Evolutionary conservation across 768 basidiomycete genomes (phyloP).

Genomic region (Mycena galericulata): DNA sequence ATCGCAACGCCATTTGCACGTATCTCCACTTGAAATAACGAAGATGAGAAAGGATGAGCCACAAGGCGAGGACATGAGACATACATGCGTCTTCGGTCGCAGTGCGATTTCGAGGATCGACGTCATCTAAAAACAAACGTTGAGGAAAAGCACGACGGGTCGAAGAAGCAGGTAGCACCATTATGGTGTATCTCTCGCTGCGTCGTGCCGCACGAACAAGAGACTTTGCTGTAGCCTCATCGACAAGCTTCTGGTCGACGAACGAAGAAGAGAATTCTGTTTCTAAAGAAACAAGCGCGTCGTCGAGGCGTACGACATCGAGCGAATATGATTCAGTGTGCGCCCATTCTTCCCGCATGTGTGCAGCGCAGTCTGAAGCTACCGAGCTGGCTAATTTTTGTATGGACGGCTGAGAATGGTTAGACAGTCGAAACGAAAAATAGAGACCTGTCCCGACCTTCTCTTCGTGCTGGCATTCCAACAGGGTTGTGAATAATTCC

Average conservation of each 20-base stretch:
- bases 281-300: slow-evolving; percentile 61
- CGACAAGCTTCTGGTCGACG: slow-evolving; percentile 57
- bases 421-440: neutral
- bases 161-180: slow-evolving; percentile 50
- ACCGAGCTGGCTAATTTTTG: slow-evolving; percentile 76
- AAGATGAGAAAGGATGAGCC: slow-evolving; percentile 17
- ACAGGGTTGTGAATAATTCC: slow-evolving; percentile 69
- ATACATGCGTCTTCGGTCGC: slow-evolving; percentile 77
- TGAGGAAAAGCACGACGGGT: slow-evolving; percentile 16
- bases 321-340: slow-evolving; percentile 73
- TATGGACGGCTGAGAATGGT: slow-evolving; percentile 69
- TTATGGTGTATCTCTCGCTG: slow-evolving; percentile 58
- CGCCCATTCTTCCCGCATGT: slow-evolving; percentile 73
- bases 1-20: slow-evolving; percentile 74
- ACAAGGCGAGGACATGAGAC: slow-evolving; percentile 41
- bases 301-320: slow-evolving; percentile 58
- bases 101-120: slow-evolving; percentile 71
- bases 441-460: slow-evolving; percentile 67
- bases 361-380: slow-evolving; percentile 69
- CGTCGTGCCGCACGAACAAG: slow-evolving; percentile 57
- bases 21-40: slow-evolving; percentile 79
- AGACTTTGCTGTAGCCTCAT: slow-evolving; percentile 57
- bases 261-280: slow-evolving; percentile 60
- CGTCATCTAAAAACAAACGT: slow-evolving; percentile 58
- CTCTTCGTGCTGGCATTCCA: slow-evolving; percentile 87